Evolutionary conservation across 306 rosid genomes (phyloP), one percentile per base, ranked within the genome.

Genomic region (Elaeagnus macrophylla): DNA sequence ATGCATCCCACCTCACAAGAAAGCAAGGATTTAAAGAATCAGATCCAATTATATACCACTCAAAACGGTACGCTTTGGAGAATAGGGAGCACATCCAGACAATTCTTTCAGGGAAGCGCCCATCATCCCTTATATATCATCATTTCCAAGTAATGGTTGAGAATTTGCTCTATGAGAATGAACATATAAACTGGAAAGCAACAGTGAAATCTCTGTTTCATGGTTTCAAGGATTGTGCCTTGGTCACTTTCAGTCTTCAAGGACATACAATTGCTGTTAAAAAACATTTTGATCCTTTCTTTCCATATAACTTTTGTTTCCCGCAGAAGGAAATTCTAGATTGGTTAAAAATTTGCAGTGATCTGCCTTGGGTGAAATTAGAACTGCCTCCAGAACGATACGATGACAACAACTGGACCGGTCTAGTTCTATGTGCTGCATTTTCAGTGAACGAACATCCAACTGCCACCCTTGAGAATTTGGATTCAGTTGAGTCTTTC

Each of bases 351-450:
- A 5, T 7, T 18, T 37, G 17, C 36, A 60, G 0, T 39, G 7
- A 35, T 13, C 8, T 3, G 54, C 52, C 54, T 2, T 0, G 3
- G 25, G 6, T 51, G 12, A n/a, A 5, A 19, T 0, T 40, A 10
- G 5, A 20, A 15, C 40, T 61, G 2, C 66, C 66, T 61, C 25
- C 41, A 32, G 41, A 39, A 0, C 8, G 50, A 19, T 12, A n/a
- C 10, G 14, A 20, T 52, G 57, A 51, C 25, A 7, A 19, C 6
- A 51, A 61, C n/a, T 61, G 57, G 57, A 20, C 7, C 9, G 66
- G 66, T 7, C 18, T 61, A 20, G 66, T 37, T 9, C 14, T 61
- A 1, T 51, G 46, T 61, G 50, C 66, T 50, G 49, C 48, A 9
- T 39, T 50, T 51, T 50, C 66, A 20, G 57, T 61, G 10, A 16